These are phyloP conservation scores for Fusarium buxicola DNA, from an alignment of 2,329 filamentous ascomycete genomes.

Conservation along the genomic window DNA sequence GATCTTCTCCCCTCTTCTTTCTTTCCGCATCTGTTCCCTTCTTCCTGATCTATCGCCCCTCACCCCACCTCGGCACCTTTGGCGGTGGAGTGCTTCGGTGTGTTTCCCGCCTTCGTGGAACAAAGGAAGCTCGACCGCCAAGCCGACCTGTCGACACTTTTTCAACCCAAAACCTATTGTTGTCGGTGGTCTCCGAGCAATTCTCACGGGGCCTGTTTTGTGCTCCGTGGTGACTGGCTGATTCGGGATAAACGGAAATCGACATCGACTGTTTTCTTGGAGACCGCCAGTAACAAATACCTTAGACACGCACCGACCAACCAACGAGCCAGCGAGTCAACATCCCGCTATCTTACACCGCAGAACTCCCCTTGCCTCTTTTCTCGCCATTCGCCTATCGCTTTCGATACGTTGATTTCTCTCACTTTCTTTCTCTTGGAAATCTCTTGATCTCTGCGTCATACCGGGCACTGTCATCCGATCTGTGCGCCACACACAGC, in stretches of 20 bases:
- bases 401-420: constrained; percentile 6
- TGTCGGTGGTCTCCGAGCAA: neutral
- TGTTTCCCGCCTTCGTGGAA: constrained; percentile 27
- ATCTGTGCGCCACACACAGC: constrained; percentile 26
- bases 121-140: constrained; percentile 35
- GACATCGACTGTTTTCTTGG: constrained; percentile 15
- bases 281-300: constrained; percentile 3
- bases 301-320: neutral
- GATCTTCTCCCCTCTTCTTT: constrained; percentile 27
- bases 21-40: constrained; percentile 25
- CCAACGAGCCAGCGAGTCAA: constrained; percentile 7
- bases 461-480: constrained; percentile 22
- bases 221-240: constrained; percentile 5
- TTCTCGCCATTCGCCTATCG: constrained; percentile 6
- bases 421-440: constrained; percentile 6
- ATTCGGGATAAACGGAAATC: constrained; percentile 4
- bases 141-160: constrained; percentile 14
- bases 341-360: constrained; percentile 8
- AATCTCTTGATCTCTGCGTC: constrained; percentile 24
- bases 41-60: constrained; percentile 28
- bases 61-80: constrained; percentile 32
- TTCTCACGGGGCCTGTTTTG: neutral
- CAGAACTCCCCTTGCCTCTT: constrained; percentile 2
- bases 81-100: constrained; percentile 29
- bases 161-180: constrained; percentile 3